Evolutionary conservation across 1,284 basidiomycete genomes (phyloP).

Genomic region (Cryptococcus sp.): DNA sequence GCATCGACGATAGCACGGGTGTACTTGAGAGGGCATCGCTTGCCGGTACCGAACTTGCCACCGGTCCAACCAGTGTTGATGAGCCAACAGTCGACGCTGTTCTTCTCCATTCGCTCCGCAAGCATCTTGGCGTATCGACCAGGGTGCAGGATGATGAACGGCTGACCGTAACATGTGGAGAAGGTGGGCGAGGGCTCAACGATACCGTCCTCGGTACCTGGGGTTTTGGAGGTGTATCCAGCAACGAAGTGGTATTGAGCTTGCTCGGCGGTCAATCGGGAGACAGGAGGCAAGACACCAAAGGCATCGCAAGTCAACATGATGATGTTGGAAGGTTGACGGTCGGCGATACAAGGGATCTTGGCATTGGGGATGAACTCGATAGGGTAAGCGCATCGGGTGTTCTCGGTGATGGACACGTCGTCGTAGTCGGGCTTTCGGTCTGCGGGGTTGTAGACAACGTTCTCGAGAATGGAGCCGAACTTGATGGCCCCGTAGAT

Average conservation of each 20-base stretch:
- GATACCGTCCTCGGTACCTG: constrained; percentile 97
- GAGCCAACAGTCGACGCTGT: constrained; percentile 94
- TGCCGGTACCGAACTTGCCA: constrained; percentile 87
- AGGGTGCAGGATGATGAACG: constrained; percentile 97
- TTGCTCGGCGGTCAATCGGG: constrained; percentile 88
- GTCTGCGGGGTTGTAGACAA: constrained; percentile 89
- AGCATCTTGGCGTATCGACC: constrained; percentile 96
- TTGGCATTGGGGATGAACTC: constrained; percentile 94
- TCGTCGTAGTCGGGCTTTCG: constrained; percentile 95
- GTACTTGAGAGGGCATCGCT: constrained; percentile 92
- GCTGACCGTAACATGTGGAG: constrained; percentile 98
- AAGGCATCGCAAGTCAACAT: constrained; percentile 99
- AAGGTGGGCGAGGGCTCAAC: constrained; percentile 98
- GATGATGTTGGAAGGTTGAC: constrained; percentile 86
- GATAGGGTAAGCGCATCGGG: constrained; percentile 96
- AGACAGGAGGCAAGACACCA: constrained; percentile 95
- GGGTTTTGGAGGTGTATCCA: constrained; percentile 85
- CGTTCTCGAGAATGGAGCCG: constrained; percentile 97
- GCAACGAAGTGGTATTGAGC: constrained; percentile 97
- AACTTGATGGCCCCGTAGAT: constrained; percentile 95
- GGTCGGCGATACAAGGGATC: constrained; percentile 82
- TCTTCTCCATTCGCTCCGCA: constrained; percentile 87
- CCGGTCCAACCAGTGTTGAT: constrained; percentile 99
- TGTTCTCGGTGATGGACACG: constrained; percentile 96
- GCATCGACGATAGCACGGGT: constrained; percentile 96